Evolutionary conservation across 805 yeast genomes (phyloP), one percentile per base, ranked within the genome.

Genomic region (Ogataea philodendri): DNA sequence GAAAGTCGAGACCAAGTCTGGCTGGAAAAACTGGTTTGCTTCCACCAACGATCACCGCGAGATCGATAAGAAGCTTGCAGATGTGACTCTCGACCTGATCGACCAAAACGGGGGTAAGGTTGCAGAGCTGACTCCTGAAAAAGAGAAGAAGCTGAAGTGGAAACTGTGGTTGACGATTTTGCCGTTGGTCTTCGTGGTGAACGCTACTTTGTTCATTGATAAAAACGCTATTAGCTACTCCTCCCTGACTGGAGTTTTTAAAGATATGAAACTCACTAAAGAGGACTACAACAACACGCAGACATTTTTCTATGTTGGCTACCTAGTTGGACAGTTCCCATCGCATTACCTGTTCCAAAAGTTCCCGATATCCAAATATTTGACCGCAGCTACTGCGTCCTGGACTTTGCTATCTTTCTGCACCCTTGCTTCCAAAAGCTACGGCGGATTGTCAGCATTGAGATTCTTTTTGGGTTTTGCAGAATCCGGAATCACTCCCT

Each of bases 201-300:
- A 70, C 51, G 45, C 66, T 38, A 44, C 68, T n/a, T 53, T 72
- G 35, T 73, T 67, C 47, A 65, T 72, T 52, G 80, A 74, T 51
- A 75, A 75, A 45, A 74, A 73, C 3, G 67, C 76, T 3, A 45
- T 73, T 27, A 65, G 74, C 0, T 75, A 70, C 46, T 65, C 72
- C 10, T 60, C 76, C 1, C 62, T 73, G 31, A 60, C 73, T 33
- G 76, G 70, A 0, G 55, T 74, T 15, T 70, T 60, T 49, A 64
- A 61, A 10, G 76, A 68, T 39, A 69, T 72, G 9, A 62, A 66
- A 3, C 49, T 75, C 15, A 56, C 59, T 14, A 67, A 65, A 41
- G 45, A 58, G 35, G 60, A 62, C 27, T 74, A 70, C 49, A 67
- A 68, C 47, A 66, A 70, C 42, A 59, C 69, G 9, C 69, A 70